A percentile compares a stretch with the other conserved stretches of the same genome.
Evolutionary conservation across 768 basidiomycete species (phyloP).

Genomic region (Termitomyces sp.): DNA sequence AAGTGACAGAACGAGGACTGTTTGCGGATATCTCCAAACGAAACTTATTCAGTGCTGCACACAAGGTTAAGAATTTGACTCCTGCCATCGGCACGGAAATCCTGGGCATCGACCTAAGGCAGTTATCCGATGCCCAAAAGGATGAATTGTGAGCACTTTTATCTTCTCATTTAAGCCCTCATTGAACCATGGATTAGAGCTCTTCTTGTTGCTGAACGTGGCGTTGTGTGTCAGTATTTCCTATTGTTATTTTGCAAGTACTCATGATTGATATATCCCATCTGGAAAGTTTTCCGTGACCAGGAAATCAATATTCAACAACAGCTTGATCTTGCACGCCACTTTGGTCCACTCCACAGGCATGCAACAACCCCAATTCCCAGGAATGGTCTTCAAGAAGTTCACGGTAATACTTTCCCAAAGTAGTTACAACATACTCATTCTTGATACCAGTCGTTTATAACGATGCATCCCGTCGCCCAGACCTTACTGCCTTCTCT

Average conservation of each 20-base stretch:
- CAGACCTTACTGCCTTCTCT: slow-evolving; percentile 59
- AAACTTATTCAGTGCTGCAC: slow-evolving; percentile 55
- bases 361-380: slow-evolving; percentile 81
- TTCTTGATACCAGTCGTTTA: slow-evolving; percentile 49
- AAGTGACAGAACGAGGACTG: slow-evolving; percentile 63
- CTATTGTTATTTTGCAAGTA: background rate
- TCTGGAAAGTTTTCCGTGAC: slow-evolving; percentile 62
- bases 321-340: slow-evolving; percentile 64
- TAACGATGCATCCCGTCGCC: slow-evolving; percentile 57
- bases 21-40: slow-evolving; percentile 67
- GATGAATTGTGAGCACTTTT: slow-evolving; percentile 60
- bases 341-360: slow-evolving; percentile 75
- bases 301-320: slow-evolving; percentile 65
- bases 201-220: slow-evolving; percentile 67
- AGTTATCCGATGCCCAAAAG: slow-evolving; percentile 62
- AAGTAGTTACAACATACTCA: slow-evolving; percentile 5
- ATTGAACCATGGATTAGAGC: slow-evolving; percentile 36
- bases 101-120: slow-evolving; percentile 64
- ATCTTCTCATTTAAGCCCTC: background rate
- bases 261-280: background rate
- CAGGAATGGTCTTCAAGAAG: slow-evolving; percentile 67
- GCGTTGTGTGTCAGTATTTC: slow-evolving; percentile 54
- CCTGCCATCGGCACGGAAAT: slow-evolving; percentile 75
- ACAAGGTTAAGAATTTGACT: slow-evolving; percentile 62
- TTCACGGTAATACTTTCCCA: slow-evolving; percentile 44